Evolutionary conservation across 208 protist genomes (phyloP), one percentile per base, ranked within the genome.

Genomic region (Acanthamoeba quina): DNA sequence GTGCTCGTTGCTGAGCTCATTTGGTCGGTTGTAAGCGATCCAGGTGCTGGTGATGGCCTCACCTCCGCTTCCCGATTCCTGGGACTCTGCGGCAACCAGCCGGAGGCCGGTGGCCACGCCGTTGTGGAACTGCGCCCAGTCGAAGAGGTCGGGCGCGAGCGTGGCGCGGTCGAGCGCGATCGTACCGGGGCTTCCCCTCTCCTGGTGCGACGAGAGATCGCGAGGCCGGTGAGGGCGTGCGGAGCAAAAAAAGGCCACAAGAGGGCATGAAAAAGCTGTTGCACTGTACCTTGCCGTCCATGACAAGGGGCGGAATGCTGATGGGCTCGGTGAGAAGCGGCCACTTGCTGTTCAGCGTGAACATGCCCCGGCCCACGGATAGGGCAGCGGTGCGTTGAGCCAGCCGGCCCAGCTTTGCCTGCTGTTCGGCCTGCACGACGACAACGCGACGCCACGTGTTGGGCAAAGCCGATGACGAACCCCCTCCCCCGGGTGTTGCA

Each of bases 51-150:
- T 95, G 1, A 98, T 94, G 47, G 70, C 66, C 44, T 95, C 26
- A 47, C 76, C 62, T 5, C 85, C 26, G 60, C 76, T 49, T 21
- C 58, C 34, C 72, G 49, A 5, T 19, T 90, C 74, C 64, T 66
- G 47, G 5, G 37, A 19, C 19, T 47, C 58, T 19, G 68, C 58
- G 34, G 83, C 31, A n/a, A 66, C 68, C 19, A 97, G 7, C 1
- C 96, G 94, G 17, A 98, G 85, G 13, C 96, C 98, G 21, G 95
- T 49, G 15, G 98, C 97, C 29, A 96, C 97, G 44, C 97, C 98
- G 86, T 98, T 98, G 88, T 98, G 98, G 72, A 98, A 98, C n/a
- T 97, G 92, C 10, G 97, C 93, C 97, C 98, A 98, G 5, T 52
- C 4, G 21, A 95, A 47, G n/a, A 80, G 44, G 47, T 66, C 90